Conservation (phyloP, 108 stramenopile species). For the Bacterosira constricta region DNA sequence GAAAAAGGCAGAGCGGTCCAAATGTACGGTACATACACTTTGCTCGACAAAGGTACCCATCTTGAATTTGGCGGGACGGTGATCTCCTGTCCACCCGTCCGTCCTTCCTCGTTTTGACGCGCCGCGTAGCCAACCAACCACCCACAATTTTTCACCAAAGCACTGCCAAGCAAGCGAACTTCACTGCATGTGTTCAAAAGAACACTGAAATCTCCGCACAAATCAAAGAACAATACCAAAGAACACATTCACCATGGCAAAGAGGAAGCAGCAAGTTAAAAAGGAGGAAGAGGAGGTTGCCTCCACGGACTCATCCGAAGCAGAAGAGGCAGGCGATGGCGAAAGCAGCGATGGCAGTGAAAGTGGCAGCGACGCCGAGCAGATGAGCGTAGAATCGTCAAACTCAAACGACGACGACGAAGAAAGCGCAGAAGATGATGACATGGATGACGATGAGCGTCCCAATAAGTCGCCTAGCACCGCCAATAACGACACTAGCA, state of each 20-base stretch:
- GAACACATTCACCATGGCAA: background rate
- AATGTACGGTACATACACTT: too few species aligned
- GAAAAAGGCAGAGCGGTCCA: too few species aligned
- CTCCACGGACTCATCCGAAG: conserved; percentile 18
- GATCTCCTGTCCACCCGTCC: too few species aligned
- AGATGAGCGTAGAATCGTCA: conserved; percentile 7
- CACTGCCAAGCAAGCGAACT: too few species aligned
- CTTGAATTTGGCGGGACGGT: too few species aligned
- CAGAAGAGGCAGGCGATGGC: background rate
- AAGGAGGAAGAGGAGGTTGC: conserved; percentile 13
- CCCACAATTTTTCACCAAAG: background rate
- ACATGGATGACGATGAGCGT: conserved; percentile 35
- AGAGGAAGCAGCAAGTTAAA: background rate
- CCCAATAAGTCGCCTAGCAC: conserved; percentile 23
- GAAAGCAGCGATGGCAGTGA: conserved; percentile 1
- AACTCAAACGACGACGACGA: conserved; percentile 15
- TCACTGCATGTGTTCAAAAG: too few species aligned
- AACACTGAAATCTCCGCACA: too few species aligned
- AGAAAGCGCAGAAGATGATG: conserved; percentile 29
- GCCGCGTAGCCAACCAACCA: background rate
- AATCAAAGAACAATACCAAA: too few species aligned
- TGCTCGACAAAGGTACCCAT: too few species aligned
- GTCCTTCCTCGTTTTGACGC: background rate
- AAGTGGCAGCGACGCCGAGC: background rate
- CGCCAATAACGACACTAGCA: conserved; percentile 10